These are phyloP conservation scores for Panaeolus papilionaceus DNA, from an alignment of 768 basidiomycete genomes.

Conservation along the genomic window DNA sequence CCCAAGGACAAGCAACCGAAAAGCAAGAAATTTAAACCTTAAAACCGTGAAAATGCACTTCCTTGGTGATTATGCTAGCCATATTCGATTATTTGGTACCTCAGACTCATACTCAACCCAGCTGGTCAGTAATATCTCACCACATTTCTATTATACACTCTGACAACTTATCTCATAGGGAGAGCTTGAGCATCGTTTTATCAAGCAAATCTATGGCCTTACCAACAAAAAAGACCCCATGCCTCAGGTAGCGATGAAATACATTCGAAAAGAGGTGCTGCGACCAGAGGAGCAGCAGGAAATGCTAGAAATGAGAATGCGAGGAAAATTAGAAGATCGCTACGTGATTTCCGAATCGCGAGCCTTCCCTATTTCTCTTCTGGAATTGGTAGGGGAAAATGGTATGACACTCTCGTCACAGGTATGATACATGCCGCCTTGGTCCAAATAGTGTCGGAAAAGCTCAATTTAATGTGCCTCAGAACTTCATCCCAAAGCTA, in stretches of 20 bases:
- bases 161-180: constrained; percentile 33
- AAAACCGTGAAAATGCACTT: constrained; percentile 36
- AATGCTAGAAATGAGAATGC: background rate
- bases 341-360: background rate
- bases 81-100: constrained; percentile 38
- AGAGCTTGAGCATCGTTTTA: constrained; percentile 45
- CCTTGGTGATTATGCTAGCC: constrained; percentile 32
- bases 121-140: constrained; percentile 31
- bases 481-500: too few species aligned
- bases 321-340: background rate
- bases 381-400: background rate
- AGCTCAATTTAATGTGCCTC: too few species aligned
- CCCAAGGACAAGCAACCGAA: background rate
- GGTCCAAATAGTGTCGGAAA: too few species aligned
- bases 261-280: constrained; percentile 2
- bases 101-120: constrained; percentile 50
- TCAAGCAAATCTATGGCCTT: constrained; percentile 43
- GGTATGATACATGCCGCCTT: background rate
- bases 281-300: too few species aligned
- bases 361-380: background rate
- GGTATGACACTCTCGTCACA: background rate
- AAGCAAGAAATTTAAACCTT: constrained; percentile 34
- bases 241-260: constrained; percentile 36
- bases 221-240: constrained; percentile 41
- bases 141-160: constrained; percentile 20